Evolutionary conservation across 345 rosid genomes (phyloP).

Genomic region (Citrus maxima): DNA sequence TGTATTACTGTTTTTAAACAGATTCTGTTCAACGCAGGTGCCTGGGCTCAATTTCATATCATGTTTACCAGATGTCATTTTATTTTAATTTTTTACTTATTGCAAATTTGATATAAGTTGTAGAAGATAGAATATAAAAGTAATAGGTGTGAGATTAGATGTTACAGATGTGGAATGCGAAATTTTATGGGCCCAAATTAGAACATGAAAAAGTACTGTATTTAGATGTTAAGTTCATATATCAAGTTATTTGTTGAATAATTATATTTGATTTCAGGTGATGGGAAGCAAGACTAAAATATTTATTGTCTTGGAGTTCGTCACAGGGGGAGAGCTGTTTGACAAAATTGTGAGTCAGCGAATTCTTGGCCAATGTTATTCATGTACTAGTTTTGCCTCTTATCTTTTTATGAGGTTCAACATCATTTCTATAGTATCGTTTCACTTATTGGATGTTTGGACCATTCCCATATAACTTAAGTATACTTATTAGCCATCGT

Average conservation of each 20-base stretch:
- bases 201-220: neutral
- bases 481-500: neutral
- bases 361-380: neutral
- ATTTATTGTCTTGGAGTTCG: conserved; percentile 66
- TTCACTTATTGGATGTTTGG: neutral
- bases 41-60: neutral
- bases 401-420: neutral
- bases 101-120: neutral
- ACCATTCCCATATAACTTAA: neutral
- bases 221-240: neutral
- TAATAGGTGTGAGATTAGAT: neutral
- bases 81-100: neutral
- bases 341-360: conserved; percentile 66
- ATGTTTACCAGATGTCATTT: neutral
- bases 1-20: neutral
- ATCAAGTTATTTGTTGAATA: neutral
- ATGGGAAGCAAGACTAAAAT: conserved; percentile 79
- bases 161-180: neutral
- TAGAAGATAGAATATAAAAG: neutral
- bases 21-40: neutral
- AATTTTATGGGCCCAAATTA: neutral
- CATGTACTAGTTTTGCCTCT: neutral
- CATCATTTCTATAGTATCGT: neutral
- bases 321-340: conserved; percentile 80
- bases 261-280: conserved; percentile 39